Evolutionary conservation across 176 grass and related monocot genomes (phyloP), one percentile per base, ranked within the genome.

Genomic region (Ensete glaucum): DNA sequence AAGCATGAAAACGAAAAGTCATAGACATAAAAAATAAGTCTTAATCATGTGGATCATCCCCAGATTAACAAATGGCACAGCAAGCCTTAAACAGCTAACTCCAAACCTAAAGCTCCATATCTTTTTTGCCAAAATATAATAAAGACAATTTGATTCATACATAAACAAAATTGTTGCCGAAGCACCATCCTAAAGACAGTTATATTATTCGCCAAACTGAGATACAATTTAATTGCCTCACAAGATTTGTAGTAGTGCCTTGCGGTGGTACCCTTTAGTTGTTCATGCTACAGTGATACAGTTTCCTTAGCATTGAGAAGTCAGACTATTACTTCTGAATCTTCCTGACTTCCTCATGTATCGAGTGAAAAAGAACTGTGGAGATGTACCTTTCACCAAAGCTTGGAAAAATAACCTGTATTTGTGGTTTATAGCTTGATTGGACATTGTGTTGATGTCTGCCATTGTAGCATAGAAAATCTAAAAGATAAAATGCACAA

Each of bases 371-470:
- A 57, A 97, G 78, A 50, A 86, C 79, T 53, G 81, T 97, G 13
- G 85, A 88, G 53, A 97, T 79, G 71, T 97, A 90, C 79, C 93
- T 93, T 76, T 97, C 93, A 69, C 93, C 93, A 76, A 90, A 93
- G 81, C 93, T 97, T 22, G 93, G 93, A 62, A 97, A 97, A 76
- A 97, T 78, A 74, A 97, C 90, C 90, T 93, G 93, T 16, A 78
- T 79, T 65, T 34, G 11, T 4, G 19, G 51, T 70, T 51, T 1
- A 52, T 15, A 50, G 26, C 48, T 8, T 43, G 43, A 17, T 16
- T 43, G 13, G 15, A 13, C 11, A 34, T 16, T 17, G 9, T 25
- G 49, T 50, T 10, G n/a, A 49, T 9, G 67, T n/a, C 43, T 17
- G 25, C 27, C 63, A 50, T 49, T 0, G n/a, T 69, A 19, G 34